Evolutionary conservation across 768 basidiomycete species (phyloP).

Genomic region (Imleria badia): DNA sequence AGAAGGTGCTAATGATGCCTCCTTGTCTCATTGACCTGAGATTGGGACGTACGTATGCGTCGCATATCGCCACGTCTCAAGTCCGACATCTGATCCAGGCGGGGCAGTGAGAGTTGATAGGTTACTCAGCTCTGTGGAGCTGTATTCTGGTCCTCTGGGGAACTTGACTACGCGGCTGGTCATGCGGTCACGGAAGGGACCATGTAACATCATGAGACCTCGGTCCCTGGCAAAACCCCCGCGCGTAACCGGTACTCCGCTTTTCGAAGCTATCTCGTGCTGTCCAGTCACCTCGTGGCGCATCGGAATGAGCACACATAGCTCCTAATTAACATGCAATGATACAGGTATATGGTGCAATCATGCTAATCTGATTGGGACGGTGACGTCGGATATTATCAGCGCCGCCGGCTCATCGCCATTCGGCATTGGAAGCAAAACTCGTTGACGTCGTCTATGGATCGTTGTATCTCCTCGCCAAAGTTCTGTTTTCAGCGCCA

Average conservation of each 20-base stretch:
- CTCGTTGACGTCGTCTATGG: conserved; percentile 69
- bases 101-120: not conserved
- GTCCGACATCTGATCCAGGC: not conserved
- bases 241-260: not conserved
- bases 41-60: not conserved
- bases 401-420: conserved; percentile 42
- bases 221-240: not conserved
- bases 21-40: not conserved
- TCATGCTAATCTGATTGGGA: conserved; percentile 17
- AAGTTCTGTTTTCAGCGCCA: conserved; percentile 47
- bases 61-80: not conserved
- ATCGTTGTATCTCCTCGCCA: conserved; percentile 65
- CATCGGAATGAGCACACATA: conserved; percentile 4
- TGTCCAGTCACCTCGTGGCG: not conserved
- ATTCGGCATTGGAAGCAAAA: conserved; percentile 70
- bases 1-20: not conserved
- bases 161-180: not conserved
- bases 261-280: not conserved
- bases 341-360: conserved; percentile 32
- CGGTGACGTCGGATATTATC: conserved; percentile 6
- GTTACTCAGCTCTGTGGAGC: not conserved
- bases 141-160: not conserved
- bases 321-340: conserved; percentile 20
- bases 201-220: conserved; percentile 4
- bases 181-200: conserved; percentile 1